phyloP scores from a whole-genome alignment of 139 green algal genomes.

The Chlamydomonas sp. region DNA sequence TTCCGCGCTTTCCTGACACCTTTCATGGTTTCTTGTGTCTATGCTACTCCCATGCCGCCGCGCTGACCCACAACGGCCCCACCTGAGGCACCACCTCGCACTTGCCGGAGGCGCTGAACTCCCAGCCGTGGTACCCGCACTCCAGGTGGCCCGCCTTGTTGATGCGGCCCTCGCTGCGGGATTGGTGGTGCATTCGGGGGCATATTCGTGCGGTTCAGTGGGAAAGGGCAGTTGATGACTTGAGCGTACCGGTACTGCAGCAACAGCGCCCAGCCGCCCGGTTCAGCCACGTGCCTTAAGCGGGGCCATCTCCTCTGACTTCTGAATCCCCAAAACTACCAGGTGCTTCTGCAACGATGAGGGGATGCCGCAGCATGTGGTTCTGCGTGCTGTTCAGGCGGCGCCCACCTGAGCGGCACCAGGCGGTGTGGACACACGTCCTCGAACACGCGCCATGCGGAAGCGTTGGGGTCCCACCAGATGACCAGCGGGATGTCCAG shows the following conservation, averaged over 20 bases:
- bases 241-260: too few relatives aligned
- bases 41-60: background rate
- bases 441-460: conserved; percentile 24
- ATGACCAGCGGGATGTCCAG: conserved; percentile 33
- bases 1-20: background rate
- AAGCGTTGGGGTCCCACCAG: conserved; percentile 30
- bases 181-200: too few relatives aligned
- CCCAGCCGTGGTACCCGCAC: conserved; percentile 57
- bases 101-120: conserved; percentile 1
- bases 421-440: conserved; percentile 45
- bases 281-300: background rate
- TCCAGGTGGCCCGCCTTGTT: conserved; percentile 42
- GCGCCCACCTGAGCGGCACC: conserved; percentile 28
- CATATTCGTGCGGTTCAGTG: too few relatives aligned
- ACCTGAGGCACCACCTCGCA: conserved; percentile 51
- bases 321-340: background rate
- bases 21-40: background rate
- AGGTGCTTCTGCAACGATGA: too few relatives aligned
- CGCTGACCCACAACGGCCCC: background rate
- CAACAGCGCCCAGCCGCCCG: too few relatives aligned
- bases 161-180: conserved; percentile 50
- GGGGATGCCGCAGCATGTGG: too few relatives aligned
- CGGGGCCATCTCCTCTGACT: background rate
- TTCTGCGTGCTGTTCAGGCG: too few relatives aligned
- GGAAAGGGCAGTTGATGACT: too few relatives aligned